Conservation (phyloP, 2,329 filamentous ascomycete genomes). For the Fusarium nygamai region DNA sequence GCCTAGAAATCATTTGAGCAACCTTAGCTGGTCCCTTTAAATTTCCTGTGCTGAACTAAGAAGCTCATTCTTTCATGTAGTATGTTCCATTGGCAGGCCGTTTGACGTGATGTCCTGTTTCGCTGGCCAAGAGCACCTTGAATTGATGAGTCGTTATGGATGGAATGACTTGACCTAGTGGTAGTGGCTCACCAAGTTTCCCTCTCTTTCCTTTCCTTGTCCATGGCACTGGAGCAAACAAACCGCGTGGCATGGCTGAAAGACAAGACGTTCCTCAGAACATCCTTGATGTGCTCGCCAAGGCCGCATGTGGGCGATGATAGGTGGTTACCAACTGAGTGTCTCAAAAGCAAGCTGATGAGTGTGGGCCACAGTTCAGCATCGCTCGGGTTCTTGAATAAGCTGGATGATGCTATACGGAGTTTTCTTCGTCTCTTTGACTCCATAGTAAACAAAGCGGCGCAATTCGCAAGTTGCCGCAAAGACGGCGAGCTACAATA, state of each 20-base stretch:
- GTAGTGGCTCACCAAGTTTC: background rate
- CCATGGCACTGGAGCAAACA: slow-evolving; percentile 11
- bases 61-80: background rate
- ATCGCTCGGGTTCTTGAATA: background rate
- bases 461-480: slow-evolving; percentile 14
- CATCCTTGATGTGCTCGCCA: background rate
- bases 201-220: slow-evolving; percentile 25
- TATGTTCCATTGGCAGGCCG: background rate
- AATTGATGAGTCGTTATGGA: background rate
- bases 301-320: background rate
- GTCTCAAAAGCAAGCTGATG: slow-evolving; percentile 5
- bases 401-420: slow-evolving; percentile 23
- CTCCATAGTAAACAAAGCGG: slow-evolving; percentile 2
- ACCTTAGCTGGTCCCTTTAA: background rate
- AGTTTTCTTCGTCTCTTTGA: slow-evolving; percentile 26
- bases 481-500: slow-evolving; percentile 1
- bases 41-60: background rate
- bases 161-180: background rate
- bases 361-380: background rate
- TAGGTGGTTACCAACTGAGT: background rate
- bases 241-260: slow-evolving; percentile 30
- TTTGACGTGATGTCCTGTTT: background rate
- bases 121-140: background rate
- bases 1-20: background rate
- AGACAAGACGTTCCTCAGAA: slow-evolving; percentile 1